Evolutionary conservation across 306 rosid genomes (phyloP).

Genomic region (Macrotyloma uniflorum): DNA sequence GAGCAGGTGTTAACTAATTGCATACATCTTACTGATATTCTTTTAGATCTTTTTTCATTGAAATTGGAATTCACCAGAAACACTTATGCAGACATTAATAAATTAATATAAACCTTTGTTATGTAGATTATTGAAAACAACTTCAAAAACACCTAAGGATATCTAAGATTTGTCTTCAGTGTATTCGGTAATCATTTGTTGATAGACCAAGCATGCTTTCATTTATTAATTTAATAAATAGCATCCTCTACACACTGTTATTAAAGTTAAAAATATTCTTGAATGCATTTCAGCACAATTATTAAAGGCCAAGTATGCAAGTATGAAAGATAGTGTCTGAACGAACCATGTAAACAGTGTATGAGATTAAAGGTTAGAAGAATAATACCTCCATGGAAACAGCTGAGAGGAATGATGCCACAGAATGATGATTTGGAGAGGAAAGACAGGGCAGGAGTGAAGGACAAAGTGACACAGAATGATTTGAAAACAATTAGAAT

Average conservation of each 20-base stretch:
- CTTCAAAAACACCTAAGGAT: too few relatives aligned
- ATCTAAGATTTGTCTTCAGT: too few relatives aligned
- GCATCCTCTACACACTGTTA: neutral
- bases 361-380: neutral
- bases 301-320: neutral
- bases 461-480: slow-evolving; percentile 31
- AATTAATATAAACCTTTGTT: too few relatives aligned
- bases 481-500: slow-evolving; percentile 27
- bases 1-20: neutral
- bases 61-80: too few relatives aligned
- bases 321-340: slow-evolving; percentile 19
- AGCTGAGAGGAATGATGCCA: slow-evolving; percentile 26
- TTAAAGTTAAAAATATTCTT: neutral
- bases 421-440: slow-evolving; percentile 20
- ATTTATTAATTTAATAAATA: neutral
- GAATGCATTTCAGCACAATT: neutral
- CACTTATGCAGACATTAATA: too few relatives aligned
- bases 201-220: slow-evolving; percentile 7
- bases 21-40: neutral
- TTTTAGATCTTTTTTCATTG: too few relatives aligned
- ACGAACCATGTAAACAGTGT: neutral
- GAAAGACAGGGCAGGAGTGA: neutral
- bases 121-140: too few relatives aligned
- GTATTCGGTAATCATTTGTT: neutral
- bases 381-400: slow-evolving; percentile 49